Percentiles rank a stretch among this genome's conserved stretches.
phyloP scores from a whole-genome alignment of 257 asterid species.

The Solanum microdontum region DNA sequence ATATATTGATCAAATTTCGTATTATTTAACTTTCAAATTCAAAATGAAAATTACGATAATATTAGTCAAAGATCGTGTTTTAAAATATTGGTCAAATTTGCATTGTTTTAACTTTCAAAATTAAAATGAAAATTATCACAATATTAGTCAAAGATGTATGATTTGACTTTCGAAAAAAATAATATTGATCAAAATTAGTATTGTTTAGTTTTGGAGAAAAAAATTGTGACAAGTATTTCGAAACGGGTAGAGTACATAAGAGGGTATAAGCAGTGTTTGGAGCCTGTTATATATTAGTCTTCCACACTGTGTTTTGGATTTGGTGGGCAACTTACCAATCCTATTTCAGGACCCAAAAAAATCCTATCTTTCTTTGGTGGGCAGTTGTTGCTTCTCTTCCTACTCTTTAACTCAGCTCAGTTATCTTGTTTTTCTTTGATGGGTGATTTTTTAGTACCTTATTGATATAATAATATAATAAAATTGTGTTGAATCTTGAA shows the following conservation, averaged over 20 bases:
- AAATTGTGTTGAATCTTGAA: conserved; percentile 1
- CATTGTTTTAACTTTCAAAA: background rate
- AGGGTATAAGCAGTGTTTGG: background rate
- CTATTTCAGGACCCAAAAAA: background rate
- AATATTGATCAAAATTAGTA: background rate
- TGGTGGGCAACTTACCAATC: background rate
- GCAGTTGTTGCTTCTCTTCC: background rate
- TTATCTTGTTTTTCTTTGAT: background rate
- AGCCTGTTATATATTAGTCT: background rate
- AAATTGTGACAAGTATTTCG: background rate
- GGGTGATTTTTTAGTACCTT: background rate
- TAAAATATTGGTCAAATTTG: background rate
- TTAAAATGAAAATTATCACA: background rate
- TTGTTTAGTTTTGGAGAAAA: background rate
- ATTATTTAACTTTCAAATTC: background rate
- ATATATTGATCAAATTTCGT: too few species aligned
- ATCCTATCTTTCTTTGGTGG: background rate
- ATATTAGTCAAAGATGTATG: background rate
- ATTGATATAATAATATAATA: background rate
- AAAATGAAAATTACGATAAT: too few species aligned
- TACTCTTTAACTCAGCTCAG: background rate
- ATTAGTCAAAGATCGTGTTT: too few species aligned
- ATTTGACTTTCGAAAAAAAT: background rate
- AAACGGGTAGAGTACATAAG: background rate
- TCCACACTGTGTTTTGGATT: background rate